phyloP scores from a whole-genome alignment of 495 filamentous ascomycete species.

The Glonium stellatum region DNA sequence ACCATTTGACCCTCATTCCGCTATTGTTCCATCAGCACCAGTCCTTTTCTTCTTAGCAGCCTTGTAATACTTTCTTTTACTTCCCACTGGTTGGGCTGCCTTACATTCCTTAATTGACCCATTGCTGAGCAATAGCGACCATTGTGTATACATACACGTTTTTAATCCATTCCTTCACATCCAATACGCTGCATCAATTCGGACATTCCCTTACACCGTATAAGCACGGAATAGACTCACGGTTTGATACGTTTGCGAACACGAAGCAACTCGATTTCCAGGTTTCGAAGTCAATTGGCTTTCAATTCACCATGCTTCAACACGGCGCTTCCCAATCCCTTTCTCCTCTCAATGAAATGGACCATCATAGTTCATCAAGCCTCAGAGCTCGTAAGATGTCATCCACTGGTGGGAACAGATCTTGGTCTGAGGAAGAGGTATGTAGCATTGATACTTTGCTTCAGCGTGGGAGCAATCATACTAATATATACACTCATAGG shows the following conservation, averaged over 20 bases:
- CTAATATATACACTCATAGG: slow-evolving; percentile 41
- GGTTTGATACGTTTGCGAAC: slow-evolving; percentile 4
- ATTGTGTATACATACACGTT: slow-evolving; percentile 17
- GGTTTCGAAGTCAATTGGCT: slow-evolving; percentile 1
- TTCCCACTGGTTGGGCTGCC: slow-evolving; percentile 34
- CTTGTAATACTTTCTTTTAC: slow-evolving; percentile 34
- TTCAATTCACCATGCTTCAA: slow-evolving; percentile 23
- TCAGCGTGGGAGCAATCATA: slow-evolving; percentile 1
- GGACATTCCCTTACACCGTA: slow-evolving; percentile 3
- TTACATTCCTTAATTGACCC: slow-evolving; percentile 35
- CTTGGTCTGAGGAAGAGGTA: slow-evolving; percentile 37
- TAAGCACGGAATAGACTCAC: slow-evolving; percentile 3
- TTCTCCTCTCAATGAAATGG: slow-evolving; percentile 29
- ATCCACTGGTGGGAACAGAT: slow-evolving; percentile 31
- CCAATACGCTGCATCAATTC: background rate
- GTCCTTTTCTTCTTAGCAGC: slow-evolving; percentile 31
- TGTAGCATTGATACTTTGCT: background rate
- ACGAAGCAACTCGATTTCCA: background rate
- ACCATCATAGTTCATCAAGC: slow-evolving; percentile 16
- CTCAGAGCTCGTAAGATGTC: slow-evolving; percentile 30
- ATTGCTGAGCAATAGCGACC: slow-evolving; percentile 31
- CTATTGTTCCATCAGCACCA: slow-evolving; percentile 24
- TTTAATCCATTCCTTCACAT: slow-evolving; percentile 29
- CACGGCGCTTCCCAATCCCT: slow-evolving; percentile 25
- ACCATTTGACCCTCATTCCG: slow-evolving; percentile 21